A percentile compares a stretch with the other conserved stretches of the same genome.
These are phyloP conservation scores for Blastobotrys attinorum DNA, from an alignment of 805 yeast genomes.

Conservation along the genomic window DNA sequence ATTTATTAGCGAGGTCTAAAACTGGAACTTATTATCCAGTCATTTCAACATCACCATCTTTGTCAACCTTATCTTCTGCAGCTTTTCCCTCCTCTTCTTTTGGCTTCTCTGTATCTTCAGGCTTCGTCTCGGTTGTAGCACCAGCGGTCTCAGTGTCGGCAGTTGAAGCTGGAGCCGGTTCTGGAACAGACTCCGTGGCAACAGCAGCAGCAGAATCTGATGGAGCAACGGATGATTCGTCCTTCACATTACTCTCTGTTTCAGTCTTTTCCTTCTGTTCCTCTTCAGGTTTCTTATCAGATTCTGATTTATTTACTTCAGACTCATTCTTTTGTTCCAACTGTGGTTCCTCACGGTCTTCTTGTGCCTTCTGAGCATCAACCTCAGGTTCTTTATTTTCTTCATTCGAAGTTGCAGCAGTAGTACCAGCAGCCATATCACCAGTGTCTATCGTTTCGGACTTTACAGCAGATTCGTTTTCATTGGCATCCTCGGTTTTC, in stretches of 20 bases:
- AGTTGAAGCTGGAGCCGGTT: not conserved
- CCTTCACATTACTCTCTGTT: constrained; percentile 2
- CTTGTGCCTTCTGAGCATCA: no score
- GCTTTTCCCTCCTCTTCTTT: not conserved
- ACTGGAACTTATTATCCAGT: not conserved
- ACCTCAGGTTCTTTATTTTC: not conserved
- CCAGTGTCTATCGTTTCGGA: not conserved
- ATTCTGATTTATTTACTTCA: constrained; percentile 1
- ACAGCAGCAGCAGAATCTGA: constrained; percentile 2
- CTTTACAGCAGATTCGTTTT: not conserved
- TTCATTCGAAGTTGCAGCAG: no score
- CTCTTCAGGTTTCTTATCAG: constrained; percentile 8
- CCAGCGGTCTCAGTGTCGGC: not conserved
- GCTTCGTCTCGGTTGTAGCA: constrained; percentile 15
- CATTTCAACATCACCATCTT: constrained; percentile 31
- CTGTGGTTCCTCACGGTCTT: no score
- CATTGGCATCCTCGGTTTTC: not conserved
- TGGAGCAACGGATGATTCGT: not conserved
- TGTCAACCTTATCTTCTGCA: constrained; percentile 11
- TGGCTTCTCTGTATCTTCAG: constrained; percentile 28
- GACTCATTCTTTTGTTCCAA: not conserved
- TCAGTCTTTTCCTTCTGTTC: constrained; percentile 9
- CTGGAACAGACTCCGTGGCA: constrained; percentile 7
- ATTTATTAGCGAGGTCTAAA: not conserved
- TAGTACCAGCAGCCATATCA: no score